Evolutionary conservation across 257 asterid genomes (phyloP), one percentile per base, ranked within the genome.

Genomic region (Solanum acaule): DNA sequence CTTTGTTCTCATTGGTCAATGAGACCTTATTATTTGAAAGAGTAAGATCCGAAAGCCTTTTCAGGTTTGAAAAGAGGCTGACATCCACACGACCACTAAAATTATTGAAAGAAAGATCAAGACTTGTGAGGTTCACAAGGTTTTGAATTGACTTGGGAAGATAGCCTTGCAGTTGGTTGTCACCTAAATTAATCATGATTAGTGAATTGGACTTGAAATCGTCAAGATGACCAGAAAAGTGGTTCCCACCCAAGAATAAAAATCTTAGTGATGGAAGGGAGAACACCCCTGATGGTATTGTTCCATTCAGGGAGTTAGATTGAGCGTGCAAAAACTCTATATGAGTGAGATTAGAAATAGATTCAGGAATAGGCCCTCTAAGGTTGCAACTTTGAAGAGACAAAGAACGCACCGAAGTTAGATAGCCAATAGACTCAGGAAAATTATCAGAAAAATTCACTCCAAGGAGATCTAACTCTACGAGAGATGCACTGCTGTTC

Each of bases 131-230:
- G 61, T 49, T 49, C 61, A 49, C 61, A 49, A 49, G 61, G 61
- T 49, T 49, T 49, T 49, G 61, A 49, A 49, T 49, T 49, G 61
- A 49, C 61, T 49, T 49, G 23, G 61, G 61, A 49, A 49, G 61
- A 49, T 49, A 49, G 23, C 61, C 61, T 49, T 49, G 61, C 3
- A 49, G 1, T 16, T 49, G 22, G 2, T 49, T 49, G 22, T 49
- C 61, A 14, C 0, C 22, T 49, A 49, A 49, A 49, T 5, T 0
- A 15, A 49, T 49, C 22, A 0, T 0, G 61, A 49, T 49, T 49
- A 49, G 61, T 49, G 22, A 49, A 15, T 49, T 49, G 61, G 61
- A 49, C 61, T 49, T 49, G 61, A 49, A 5, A 15, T 49, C 61
- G 0, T 49, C 61, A 49, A 49, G 61, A 49, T 49, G 61, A 49